Base-by-base conservation (phyloP, 257 asterid genomes). In the Hygrophila difformis region DNA sequence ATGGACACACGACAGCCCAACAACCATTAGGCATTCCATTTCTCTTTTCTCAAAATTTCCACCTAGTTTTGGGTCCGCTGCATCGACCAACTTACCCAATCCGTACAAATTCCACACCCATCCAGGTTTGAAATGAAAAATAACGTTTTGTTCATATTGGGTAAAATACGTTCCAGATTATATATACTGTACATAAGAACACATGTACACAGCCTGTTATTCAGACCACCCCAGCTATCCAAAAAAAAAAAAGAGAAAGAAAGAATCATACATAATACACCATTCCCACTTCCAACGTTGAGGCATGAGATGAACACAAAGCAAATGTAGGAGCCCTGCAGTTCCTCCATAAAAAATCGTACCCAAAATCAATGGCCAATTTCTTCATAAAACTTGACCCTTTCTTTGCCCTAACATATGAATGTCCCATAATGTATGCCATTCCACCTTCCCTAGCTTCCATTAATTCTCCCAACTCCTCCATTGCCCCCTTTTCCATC, bases 241-340 rank as follows among this genome's bases (percentile, higher is more conserved):
- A n/a, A n/a, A n/a, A n/a, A n/a, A n/a, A n/a, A n/a, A n/a, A n/a
- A n/a, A n/a, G n/a, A n/a, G n/a, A n/a, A n/a, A n/a, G n/a, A 24
- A 24, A 24, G 7, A 24, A 24, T 81, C 85, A 87, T 52, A 87
- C 60, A 67, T 76, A 68, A 59, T 82, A 84, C n/a, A 81, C 89
- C 97, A 84, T 81, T 51, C 97, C 97, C 52, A 88, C 95, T 59
- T 88, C 95, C 42, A 88, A 65, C 0, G 95, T 88, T 16, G 97
- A 88, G 53, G 97, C 79, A 74, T 81, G 97, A 18, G 95, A 88
- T 39, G 74, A 67, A 47, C 67, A 70, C 49, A 78, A 56, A 45
- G 84, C 87, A 71, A 66, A 65, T 0, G 73, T 68, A 6, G 95
- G 71, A 38, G 77, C 67, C 71, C 93, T 81, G 59, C 82, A 66